Conservation (phyloP, 2,329 filamentous ascomycete genomes). For the Colletotrichum lupini region DNA sequence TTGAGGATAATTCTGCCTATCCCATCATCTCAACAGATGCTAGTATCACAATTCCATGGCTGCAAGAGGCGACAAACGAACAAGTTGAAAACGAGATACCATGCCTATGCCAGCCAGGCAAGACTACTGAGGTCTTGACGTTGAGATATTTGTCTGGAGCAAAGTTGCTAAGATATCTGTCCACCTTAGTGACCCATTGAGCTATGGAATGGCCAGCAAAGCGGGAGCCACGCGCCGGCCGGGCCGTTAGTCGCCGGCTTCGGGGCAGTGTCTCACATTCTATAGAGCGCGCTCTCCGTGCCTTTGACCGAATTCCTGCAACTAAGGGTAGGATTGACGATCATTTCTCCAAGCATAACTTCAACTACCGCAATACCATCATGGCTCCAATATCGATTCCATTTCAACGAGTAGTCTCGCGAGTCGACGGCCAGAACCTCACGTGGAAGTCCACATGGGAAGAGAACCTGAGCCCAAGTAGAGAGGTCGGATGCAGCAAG, state of each 20-base stretch:
- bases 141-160: background rate
- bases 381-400: background rate
- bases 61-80: background rate
- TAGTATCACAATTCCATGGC: background rate
- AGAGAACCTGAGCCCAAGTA: background rate
- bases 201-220: background rate
- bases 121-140: background rate
- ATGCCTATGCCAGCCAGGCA: background rate
- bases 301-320: background rate
- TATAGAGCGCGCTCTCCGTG: background rate
- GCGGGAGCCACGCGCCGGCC: background rate
- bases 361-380: background rate
- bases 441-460: constrained; percentile 18
- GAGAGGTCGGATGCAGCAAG: constrained; percentile 19
- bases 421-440: constrained; percentile 9
- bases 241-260: constrained; percentile 23
- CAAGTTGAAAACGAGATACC: background rate
- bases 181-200: background rate
- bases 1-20: background rate
- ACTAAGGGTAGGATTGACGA: background rate
- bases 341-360: background rate
- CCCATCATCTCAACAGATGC: background rate
- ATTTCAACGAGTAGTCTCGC: background rate
- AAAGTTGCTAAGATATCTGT: background rate
- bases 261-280: constrained; percentile 24